These are phyloP conservation scores for Chrysanthemum lavandulifolium DNA, from an alignment of 129 eudicot genomes.

Conservation along the genomic window DNA sequence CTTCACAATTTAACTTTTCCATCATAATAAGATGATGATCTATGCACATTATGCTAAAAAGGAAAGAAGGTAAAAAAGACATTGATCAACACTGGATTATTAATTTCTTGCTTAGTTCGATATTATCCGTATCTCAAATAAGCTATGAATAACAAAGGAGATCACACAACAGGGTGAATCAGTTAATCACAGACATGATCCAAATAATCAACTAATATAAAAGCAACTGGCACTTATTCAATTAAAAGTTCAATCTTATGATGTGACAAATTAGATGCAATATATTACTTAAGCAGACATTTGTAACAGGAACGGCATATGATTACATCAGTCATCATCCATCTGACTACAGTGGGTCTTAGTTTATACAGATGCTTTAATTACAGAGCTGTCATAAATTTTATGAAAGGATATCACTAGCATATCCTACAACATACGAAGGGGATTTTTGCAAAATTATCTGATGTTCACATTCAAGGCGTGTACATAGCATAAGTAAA, in stretches of 20 bases:
- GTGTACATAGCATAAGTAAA: constrained; percentile 14
- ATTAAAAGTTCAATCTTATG: constrained; percentile 4
- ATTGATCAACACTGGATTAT: not conserved
- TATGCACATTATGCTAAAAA: constrained; percentile 13
- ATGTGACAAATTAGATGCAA: not conserved
- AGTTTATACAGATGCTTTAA: not conserved
- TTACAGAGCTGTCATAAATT: not conserved
- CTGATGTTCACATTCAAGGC: not conserved
- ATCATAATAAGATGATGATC: not conserved
- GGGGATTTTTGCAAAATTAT: constrained; percentile 5
- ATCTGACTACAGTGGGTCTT: constrained; percentile 4
- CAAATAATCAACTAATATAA: not conserved
- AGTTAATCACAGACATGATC: not conserved
- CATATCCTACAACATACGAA: not conserved
- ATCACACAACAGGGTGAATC: constrained; percentile 4
- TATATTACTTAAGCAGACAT: not conserved
- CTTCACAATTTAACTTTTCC: not conserved
- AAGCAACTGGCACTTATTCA: not conserved
- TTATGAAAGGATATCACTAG: not conserved
- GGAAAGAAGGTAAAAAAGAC: not conserved
- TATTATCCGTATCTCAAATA: constrained; percentile 5
- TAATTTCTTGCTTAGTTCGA: not conserved
- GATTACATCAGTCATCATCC: not conserved
- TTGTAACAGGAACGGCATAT: not conserved
- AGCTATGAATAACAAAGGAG: not conserved